Percentiles rank a stretch among this genome's conserved stretches.
Evolutionary conservation across 306 rosid species (phyloP).

Genomic region (Corylus heterophylla): DNA sequence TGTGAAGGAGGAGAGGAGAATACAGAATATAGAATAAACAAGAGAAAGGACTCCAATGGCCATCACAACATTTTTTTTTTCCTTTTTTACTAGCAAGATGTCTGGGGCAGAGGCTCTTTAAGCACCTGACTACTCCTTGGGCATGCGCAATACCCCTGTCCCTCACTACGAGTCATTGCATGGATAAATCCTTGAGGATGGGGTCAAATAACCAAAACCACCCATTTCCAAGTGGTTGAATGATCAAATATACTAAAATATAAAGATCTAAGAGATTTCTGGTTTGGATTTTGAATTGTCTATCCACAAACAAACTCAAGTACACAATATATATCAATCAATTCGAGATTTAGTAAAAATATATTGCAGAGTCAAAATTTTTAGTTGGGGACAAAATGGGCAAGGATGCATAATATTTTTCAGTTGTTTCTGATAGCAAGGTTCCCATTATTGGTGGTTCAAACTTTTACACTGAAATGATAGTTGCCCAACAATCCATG

Average conservation of each 20-base stretch:
- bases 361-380: background rate
- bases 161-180: background rate
- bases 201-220: background rate
- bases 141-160: too few relatives aligned
- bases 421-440: background rate
- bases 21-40: background rate
- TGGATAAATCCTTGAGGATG: background rate
- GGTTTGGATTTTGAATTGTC: background rate
- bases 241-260: background rate
- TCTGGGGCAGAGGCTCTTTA: background rate
- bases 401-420: background rate
- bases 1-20: too few relatives aligned
- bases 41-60: background rate
- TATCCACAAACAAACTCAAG: background rate
- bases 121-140: too few relatives aligned
- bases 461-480: constrained; percentile 13
- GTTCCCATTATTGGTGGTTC: constrained; percentile 19
- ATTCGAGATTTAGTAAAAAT: background rate
- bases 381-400: background rate
- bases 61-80: background rate
- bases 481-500: constrained; percentile 10
- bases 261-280: background rate
- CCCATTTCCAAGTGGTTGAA: background rate
- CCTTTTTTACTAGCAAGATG: background rate
- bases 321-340: background rate